Evolutionary conservation across 2,329 filamentous ascomycete species (phyloP).

Genomic region (Tolypocladium sp.): DNA sequence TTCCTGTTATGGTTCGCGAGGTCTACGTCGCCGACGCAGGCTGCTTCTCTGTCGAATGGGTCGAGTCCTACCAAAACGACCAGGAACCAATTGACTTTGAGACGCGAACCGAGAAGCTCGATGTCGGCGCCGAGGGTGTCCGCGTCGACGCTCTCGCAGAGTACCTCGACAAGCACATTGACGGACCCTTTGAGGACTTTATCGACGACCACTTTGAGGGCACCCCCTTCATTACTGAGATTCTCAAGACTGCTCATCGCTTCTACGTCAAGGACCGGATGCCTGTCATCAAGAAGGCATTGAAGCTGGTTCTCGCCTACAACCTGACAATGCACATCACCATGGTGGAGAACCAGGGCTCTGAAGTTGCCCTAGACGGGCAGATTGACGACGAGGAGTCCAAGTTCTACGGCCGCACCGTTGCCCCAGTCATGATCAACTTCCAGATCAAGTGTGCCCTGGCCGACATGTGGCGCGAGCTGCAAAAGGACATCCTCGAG

Average conservation of each 20-base stretch:
- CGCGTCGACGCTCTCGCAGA: slow-evolving; percentile 73
- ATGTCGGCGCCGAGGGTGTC: slow-evolving; percentile 82
- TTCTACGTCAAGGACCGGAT: slow-evolving; percentile 85
- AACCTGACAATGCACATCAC: slow-evolving; percentile 92
- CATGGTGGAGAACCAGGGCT: slow-evolving; percentile 81
- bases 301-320: slow-evolving; percentile 92
- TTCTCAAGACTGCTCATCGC: slow-evolving; percentile 90
- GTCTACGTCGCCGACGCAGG: slow-evolving; percentile 87
- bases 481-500: slow-evolving; percentile 92
- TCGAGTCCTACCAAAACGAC: slow-evolving; percentile 62
- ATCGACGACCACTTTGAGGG: slow-evolving; percentile 95
- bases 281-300: slow-evolving; percentile 84
- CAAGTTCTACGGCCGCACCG: slow-evolving; percentile 80
- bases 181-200: slow-evolving; percentile 84
- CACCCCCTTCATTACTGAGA: slow-evolving; percentile 89
- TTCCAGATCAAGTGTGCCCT: slow-evolving; percentile 98
- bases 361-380: slow-evolving; percentile 68
- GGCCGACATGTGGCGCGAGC: slow-evolving; percentile 95
- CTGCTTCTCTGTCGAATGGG: slow-evolving; percentile 91
- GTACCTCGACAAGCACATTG: slow-evolving; percentile 92
- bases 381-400: slow-evolving; percentile 80
- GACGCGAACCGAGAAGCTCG: slow-evolving; percentile 78
- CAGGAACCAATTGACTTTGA: slow-evolving; percentile 74
- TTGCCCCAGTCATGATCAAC: slow-evolving; percentile 98
- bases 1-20: slow-evolving; percentile 88